Evolutionary conservation across 176 grass and related monocot species (phyloP).

Genomic region (Zoysia pacifica): DNA sequence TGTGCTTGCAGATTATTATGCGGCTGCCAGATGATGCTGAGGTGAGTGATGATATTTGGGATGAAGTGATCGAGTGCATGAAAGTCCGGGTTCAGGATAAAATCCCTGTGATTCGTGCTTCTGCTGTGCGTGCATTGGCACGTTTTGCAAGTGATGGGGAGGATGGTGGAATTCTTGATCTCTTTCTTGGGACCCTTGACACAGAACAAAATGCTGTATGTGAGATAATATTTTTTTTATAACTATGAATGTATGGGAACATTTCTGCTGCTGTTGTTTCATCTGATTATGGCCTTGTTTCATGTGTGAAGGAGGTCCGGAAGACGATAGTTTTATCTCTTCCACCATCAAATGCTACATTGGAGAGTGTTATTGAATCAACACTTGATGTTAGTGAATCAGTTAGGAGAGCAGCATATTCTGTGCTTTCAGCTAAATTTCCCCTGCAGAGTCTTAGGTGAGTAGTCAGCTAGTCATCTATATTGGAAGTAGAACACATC

Average conservation of each 20-base stretch:
- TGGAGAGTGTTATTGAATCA: constrained; percentile 66
- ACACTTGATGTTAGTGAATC: constrained; percentile 74
- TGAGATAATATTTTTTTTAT: constrained; percentile 5
- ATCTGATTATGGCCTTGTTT: constrained; percentile 28
- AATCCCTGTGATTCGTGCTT: constrained; percentile 66
- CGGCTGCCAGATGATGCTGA: constrained; percentile 76
- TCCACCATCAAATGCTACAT: constrained; percentile 68
- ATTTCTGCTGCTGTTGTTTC: neutral
- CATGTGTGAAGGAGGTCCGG: constrained; percentile 68
- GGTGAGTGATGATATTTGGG: constrained; percentile 81
- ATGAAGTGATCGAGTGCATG: constrained; percentile 85
- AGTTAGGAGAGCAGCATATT: constrained; percentile 71
- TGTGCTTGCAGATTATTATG: constrained; percentile 68
- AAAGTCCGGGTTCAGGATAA: constrained; percentile 72
- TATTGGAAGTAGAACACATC: constrained; percentile 10
- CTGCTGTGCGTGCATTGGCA: constrained; percentile 66
- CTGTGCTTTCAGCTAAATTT: constrained; percentile 80
- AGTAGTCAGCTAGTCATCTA: constrained; percentile 27
- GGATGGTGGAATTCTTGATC: constrained; percentile 62
- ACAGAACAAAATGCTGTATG: constrained; percentile 82
- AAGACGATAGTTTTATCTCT: constrained; percentile 76
- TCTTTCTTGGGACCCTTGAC: constrained; percentile 68
- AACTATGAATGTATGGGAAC: constrained; percentile 2
- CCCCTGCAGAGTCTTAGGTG: constrained; percentile 90
- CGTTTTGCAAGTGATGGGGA: constrained; percentile 73